Evolutionary conservation across 2,329 filamentous ascomycete genomes (phyloP), one percentile per base, ranked within the genome.

Genomic region (Myriosclerotinia duriaeana): DNA sequence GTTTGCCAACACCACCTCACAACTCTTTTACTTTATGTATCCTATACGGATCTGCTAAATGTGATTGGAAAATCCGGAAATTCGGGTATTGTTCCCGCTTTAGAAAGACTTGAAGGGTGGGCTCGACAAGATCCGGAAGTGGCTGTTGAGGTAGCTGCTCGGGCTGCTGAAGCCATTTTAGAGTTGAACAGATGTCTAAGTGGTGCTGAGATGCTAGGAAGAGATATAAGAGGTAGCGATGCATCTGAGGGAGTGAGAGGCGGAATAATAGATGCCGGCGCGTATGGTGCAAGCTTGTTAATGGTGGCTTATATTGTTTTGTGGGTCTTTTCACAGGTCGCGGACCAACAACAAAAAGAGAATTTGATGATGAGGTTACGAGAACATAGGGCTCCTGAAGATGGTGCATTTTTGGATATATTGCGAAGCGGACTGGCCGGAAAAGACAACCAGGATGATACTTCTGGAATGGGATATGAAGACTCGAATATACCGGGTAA

Each of bases 221-320:
- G n/a, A 50, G n/a, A 11, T 22, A 14, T 50, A 22, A 20, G 15
- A 22, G 20, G 7, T 15, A 30, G 11, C 36, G 56, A 38, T 20
- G 34, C 8, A 50, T 2, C 44, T 7, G 36, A 34, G n/a, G 46
- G 2, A 53, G 34, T 58, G 12, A 65, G 64, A 1, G 62, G 30
- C 1, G 66, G 42, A 15, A 67, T 66, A 44, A 30, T 66, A 1
- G 71, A 70, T 36, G 72, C 71, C 20, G 69, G 68, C 6, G 68
- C 69, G 3, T 72, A 71, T 50, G 69, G 63, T 30, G 61, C 72
- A 12, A 69, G 71, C 8, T 68, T 71, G 12, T 53, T 73, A 5
- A 72, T 72, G 44, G 66, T 74, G 2, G 68, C 70, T 42, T 69
- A 73, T 38, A 52, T 72, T 14, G 64, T 71, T n/a, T 55, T 74